Evolutionary conservation across 2,329 filamentous ascomycete species (phyloP), one percentile per base, ranked within the genome.

Genomic region (Aspergillus uvarum): DNA sequence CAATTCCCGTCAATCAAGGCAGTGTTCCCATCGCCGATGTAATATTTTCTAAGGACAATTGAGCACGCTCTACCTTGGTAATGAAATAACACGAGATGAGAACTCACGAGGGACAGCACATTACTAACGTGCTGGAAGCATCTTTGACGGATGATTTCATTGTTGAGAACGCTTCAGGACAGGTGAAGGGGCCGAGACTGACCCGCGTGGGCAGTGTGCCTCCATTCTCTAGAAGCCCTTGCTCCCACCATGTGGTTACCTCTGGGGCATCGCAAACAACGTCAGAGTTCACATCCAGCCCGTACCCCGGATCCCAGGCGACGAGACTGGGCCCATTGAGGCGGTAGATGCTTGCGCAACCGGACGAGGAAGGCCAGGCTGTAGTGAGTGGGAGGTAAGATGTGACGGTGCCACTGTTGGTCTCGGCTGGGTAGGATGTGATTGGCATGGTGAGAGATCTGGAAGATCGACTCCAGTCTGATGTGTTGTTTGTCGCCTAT

Each of bases 41-140:
- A 55, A 19, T 59, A 59, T 4, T 21, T n/a, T 26, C 57, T 59
- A 19, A 35, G 19, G 26, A 8, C 22, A 16, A 6, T n/a, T n/a
- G 0, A 22, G 35, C 10, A 12, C 21, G 14, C 1, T 14, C 2
- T 6, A 29, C n/a, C 26, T 0, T 4, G 19, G 14, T 2, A 10
- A 0, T 29, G 7, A 29, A 29, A 2, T 29, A 29, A 10, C 2
- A 21, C 6, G 2, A 7, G 2, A 21, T 2, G 3, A 11, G 8
- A 49, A 49, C 59, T 54, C 24, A 57, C 59, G 50, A 47, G 6
- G 59, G 59, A 21, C 54, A 60, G 24, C 59, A 60, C 59, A 54
- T 60, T 4, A 26, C 54, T n/a, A 54, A 51, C 24, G 44, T 60
- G 24, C 54, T 60, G n/a, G 31, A 50, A 8, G n/a, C 14, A 19